Conservation (phyloP, 306 rosid species). For the Trifolium subterraneum region DNA sequence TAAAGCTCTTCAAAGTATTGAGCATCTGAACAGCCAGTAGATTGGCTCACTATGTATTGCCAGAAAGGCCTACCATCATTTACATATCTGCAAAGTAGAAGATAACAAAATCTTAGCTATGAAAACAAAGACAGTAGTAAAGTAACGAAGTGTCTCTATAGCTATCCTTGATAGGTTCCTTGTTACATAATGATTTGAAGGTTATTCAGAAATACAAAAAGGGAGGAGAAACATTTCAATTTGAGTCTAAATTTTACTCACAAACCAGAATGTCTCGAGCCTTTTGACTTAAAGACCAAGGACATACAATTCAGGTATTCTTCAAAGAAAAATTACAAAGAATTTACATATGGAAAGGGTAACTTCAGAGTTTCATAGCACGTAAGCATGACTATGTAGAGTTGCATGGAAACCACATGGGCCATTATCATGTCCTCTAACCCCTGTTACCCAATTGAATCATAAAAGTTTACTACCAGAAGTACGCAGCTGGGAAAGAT, state of each 20-base stretch:
- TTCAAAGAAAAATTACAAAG: conserved; percentile 13
- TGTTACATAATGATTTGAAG: conserved; percentile 3
- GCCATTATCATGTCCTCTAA: not conserved
- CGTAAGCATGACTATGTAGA: conserved; percentile 6
- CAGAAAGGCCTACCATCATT: conserved; percentile 95
- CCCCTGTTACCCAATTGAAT: not conserved
- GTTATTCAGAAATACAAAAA: not conserved
- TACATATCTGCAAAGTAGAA: conserved; percentile 73
- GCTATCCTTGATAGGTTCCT: not conserved
- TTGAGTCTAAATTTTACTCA: conserved; percentile 5
- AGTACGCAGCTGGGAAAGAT: too few species aligned
- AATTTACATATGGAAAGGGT: not conserved
- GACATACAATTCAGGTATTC: conserved; percentile 3
- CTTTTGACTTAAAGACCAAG: not conserved
- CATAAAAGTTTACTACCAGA: not conserved
- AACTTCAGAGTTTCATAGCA: conserved; percentile 16
- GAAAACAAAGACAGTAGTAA: conserved; percentile 6
- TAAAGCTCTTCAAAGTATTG: conserved; percentile 96
- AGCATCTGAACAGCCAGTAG: conserved; percentile 93
- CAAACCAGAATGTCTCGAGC: not conserved
- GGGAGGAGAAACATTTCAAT: conserved; percentile 5
- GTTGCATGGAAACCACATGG: not conserved
- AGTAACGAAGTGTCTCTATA: conserved; percentile 7
- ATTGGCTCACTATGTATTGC: conserved; percentile 90
- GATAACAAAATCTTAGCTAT: conserved; percentile 21